Conservation (phyloP, 2,329 filamentous ascomycete species). For the Lasiodiplodia citricola region DNA sequence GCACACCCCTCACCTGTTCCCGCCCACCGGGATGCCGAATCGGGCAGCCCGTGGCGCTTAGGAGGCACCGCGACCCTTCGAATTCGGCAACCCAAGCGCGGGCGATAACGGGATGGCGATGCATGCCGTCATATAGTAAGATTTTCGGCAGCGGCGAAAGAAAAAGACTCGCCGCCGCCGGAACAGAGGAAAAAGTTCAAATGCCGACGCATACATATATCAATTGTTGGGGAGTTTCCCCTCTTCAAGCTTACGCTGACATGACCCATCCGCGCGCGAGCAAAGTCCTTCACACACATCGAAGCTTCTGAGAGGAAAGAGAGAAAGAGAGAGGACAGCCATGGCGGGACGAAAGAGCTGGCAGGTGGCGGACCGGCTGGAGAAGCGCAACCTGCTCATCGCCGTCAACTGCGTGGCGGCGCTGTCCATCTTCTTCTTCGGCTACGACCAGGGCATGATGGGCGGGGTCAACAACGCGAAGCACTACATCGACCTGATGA, state of each 20-base stretch:
- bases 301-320: background rate
- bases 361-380: constrained; percentile 29
- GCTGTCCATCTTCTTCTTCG: constrained; percentile 40
- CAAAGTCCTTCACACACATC: background rate
- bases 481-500: constrained; percentile 40
- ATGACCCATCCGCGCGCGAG: background rate
- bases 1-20: background rate
- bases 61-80: too few relatives aligned
- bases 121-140: background rate
- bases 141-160: background rate
- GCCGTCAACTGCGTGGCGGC: constrained; percentile 41
- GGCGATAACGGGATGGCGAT: background rate
- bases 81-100: too few relatives aligned
- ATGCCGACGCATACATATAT: background rate
- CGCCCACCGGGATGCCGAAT: too few relatives aligned
- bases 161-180: too few relatives aligned
- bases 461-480: constrained; percentile 41
- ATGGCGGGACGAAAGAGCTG: background rate
- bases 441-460: constrained; percentile 44
- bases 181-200: background rate
- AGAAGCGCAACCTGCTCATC: constrained; percentile 38
- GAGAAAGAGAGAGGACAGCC: too few relatives aligned
- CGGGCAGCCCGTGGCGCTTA: too few relatives aligned
- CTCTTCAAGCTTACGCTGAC: background rate
- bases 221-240: background rate